A percentile compares a stretch with the other conserved stretches of the same genome.
These are phyloP conservation scores for Zostera marina DNA, from an alignment of 116 monocot genomes.

Conservation along the genomic window DNA sequence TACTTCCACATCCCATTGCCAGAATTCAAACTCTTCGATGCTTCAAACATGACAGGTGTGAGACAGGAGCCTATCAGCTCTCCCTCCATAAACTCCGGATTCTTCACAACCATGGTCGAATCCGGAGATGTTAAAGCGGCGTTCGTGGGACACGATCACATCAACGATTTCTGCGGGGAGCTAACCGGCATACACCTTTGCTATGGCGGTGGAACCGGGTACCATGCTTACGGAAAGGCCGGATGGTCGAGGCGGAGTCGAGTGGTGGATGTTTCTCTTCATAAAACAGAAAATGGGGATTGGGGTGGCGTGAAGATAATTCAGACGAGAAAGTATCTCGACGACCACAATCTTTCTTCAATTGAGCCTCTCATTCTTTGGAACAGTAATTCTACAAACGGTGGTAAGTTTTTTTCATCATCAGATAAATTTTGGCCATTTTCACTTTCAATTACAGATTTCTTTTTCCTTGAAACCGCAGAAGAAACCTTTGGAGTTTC, in stretches of 20 bases:
- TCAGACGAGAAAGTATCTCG: slow-evolving; percentile 83
- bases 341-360: slow-evolving; percentile 49
- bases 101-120: slow-evolving; percentile 17
- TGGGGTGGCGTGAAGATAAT: slow-evolving; percentile 77
- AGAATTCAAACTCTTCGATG: slow-evolving; percentile 29
- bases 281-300: slow-evolving; percentile 34
- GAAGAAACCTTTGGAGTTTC: too few species aligned
- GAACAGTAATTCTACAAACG: slow-evolving; percentile 30
- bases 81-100: slow-evolving; percentile 38
- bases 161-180: slow-evolving; percentile 24
- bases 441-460: too few species aligned
- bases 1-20: slow-evolving; percentile 76
- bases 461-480: too few species aligned
- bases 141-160: slow-evolving; percentile 18
- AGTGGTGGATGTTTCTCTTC: slow-evolving; percentile 53
- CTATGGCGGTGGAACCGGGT: slow-evolving; percentile 24
- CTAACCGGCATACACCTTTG: slow-evolving; percentile 13
- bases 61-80: slow-evolving; percentile 49
- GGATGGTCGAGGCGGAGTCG: slow-evolving; percentile 90
- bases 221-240: slow-evolving; percentile 93
- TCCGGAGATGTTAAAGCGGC: slow-evolving; percentile 19
- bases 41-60: slow-evolving; percentile 36
- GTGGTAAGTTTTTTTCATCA: slow-evolving; percentile 13
- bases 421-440: too few species aligned
- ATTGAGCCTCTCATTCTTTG: slow-evolving; percentile 67